Evolutionary conservation across 768 basidiomycete genomes (phyloP), one percentile per base, ranked within the genome.

Genomic region (Boletus rubropictus): DNA sequence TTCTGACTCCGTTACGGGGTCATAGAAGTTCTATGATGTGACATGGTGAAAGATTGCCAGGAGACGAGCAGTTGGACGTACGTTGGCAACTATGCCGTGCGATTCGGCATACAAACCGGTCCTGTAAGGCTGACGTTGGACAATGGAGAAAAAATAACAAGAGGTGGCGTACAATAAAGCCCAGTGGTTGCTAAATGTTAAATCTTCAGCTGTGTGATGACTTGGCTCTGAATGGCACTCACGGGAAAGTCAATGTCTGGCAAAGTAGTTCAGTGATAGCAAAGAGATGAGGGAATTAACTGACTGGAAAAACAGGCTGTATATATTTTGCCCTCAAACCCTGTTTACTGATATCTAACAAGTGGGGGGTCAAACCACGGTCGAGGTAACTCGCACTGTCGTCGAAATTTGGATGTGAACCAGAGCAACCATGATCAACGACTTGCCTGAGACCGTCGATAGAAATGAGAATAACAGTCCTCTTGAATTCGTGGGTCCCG

Each of bases 171-270:
- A 90, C 89, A 95, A 82, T 31, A 95, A 61, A 3, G 84, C 67
- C 91, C 92, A 96, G 63, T 95, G 93, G 61, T 95, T 95, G 15
- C 87, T 91, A 39, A 1, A 38, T 15, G 51, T n/a, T 18, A 28
- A 25, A 33, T 17, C 15, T 41, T 50, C 33, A 57, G 40, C 11
- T 15, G 9, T 14, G 37, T 17, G 20, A 39, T 45, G 25, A 44
- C 11, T 0, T 22, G 21, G 7, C 49, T 33, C 33, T 8, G 14
- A 50, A 24, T 7, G 28, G 39, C 18, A 74, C 87, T 75, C 61
- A 90, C 81, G 92, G 93, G 58, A 95, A 95, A 3, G 92, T 95
- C 55, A 92, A 64, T 1, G 89, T 89, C 88, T 90, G 50, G 45
- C 8, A 32, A 34, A 42, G 29, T 25, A 27, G 15, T 17, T 54